Evolutionary conservation across 495 filamentous ascomycete genomes (phyloP).

Genomic region (Chaetomidium leptoderma): DNA sequence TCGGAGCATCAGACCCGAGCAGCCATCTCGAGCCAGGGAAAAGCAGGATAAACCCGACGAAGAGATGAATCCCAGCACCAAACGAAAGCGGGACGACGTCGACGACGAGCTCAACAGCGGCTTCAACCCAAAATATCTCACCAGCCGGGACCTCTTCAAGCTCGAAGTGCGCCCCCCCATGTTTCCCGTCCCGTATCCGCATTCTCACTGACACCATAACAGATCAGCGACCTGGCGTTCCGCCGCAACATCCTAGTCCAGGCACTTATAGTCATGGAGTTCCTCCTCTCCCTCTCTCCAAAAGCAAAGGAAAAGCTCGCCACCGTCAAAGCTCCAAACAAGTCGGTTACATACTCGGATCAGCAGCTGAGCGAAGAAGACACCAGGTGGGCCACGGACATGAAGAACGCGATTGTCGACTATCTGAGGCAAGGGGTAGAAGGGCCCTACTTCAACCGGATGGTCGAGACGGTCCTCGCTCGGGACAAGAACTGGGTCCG

Average conservation of each 20-base stretch:
- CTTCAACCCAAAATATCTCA: slow-evolving; percentile 97
- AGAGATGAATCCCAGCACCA: slow-evolving; percentile 58
- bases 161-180: slow-evolving; percentile 62
- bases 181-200: neutral
- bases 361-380: slow-evolving; percentile 77
- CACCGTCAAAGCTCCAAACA: slow-evolving; percentile 62
- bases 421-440: slow-evolving; percentile 71
- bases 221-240: slow-evolving; percentile 92
- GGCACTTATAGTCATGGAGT: slow-evolving; percentile 87
- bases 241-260: slow-evolving; percentile 91
- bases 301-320: slow-evolving; percentile 72
- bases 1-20: slow-evolving; percentile 69
- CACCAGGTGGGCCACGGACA: slow-evolving; percentile 73
- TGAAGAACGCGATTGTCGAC: slow-evolving; percentile 65
- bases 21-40: slow-evolving; percentile 33
- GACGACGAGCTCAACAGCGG: slow-evolving; percentile 62
- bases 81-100: slow-evolving; percentile 65
- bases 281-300: slow-evolving; percentile 81
- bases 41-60: slow-evolving; percentile 50
- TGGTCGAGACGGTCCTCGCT: slow-evolving; percentile 91
- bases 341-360: slow-evolving; percentile 76
- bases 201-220: slow-evolving; percentile 21
- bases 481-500: slow-evolving; percentile 97
- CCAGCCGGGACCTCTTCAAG: slow-evolving; percentile 89
- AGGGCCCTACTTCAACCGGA: slow-evolving; percentile 88